Base-by-base conservation (phyloP, 139 green algal genomes). In the Diplosphaera chodatii region DNA sequence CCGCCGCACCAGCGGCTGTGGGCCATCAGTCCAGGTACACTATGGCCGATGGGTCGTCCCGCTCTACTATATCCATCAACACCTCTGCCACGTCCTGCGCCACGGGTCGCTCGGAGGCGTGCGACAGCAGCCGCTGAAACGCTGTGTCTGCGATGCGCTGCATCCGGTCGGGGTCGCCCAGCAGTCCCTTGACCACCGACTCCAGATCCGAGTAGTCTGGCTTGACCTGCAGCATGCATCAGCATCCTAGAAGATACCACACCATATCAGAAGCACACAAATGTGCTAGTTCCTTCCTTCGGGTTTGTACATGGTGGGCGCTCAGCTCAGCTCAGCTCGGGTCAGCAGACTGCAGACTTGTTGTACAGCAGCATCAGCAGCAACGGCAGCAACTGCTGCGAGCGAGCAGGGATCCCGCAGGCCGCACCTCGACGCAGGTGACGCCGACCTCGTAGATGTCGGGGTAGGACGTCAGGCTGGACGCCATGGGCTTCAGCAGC, bases 391-490 rank as follows among this genome's bases (percentile, higher is more conserved):
- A 20, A 10, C 37, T 48, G 37, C 10, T 10, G 10, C 37, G 6
- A 10, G 8, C 6, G 37, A 5, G 13, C 16, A 10, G 3, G 48
- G 25, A 3, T n/a, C 3, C 8, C 48, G 48, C 8, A 27, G 25
- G n/a, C 22, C 10, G 48, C 48, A 59, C 48, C 48, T 59, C 48
- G 13, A 59, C 48, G 48, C 48, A 59, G 18, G 48, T 59, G 13
- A 59, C 48, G 16, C 25, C 16, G 18, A 59, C 48, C 48, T 59
- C 48, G 64, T 68, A 68, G 64, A 68, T 68, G 32, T 68, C 34
- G 31, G 64, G 64, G 32, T 68, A 68, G 15, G 30, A 55, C 64
- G 55, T 68, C 28, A 68, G 64, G 10, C 20, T 37, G 64, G 21
- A 28, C 21, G 64, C 64, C 64, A 68, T 25, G 13, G 64, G 64